Conservation (phyloP, 2,329 filamentous ascomycete species). For the Monosporascus sp. region DNA sequence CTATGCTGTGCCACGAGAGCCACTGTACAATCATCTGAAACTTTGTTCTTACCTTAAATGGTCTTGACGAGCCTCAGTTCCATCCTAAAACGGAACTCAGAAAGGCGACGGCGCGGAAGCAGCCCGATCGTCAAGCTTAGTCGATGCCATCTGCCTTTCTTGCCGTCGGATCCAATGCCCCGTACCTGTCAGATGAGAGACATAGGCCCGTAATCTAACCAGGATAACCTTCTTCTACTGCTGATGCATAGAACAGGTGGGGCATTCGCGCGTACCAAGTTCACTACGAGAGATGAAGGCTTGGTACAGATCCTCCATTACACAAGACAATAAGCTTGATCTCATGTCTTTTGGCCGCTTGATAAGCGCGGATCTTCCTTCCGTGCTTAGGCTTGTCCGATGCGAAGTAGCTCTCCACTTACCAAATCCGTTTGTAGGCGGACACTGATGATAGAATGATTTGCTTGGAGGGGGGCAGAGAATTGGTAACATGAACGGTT, state of each 20-base stretch:
- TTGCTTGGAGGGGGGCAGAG: slow-evolving; percentile 17
- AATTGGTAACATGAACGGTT: slow-evolving; percentile 26
- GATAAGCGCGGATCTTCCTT: slow-evolving; percentile 6
- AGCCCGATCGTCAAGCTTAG: slow-evolving; percentile 13
- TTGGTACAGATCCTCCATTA: slow-evolving; percentile 9
- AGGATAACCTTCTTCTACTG: slow-evolving; percentile 21
- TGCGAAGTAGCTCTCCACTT: slow-evolving; percentile 20
- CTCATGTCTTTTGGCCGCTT: slow-evolving; percentile 9
- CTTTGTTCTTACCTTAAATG: slow-evolving; percentile 16
- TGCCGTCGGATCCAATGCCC: slow-evolving; percentile 14
- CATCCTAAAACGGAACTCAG: slow-evolving; percentile 11
- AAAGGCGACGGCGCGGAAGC: slow-evolving; percentile 15
- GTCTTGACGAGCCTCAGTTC: slow-evolving; percentile 15
- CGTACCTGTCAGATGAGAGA: slow-evolving; percentile 2
- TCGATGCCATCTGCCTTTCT: slow-evolving; percentile 21
- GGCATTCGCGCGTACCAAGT: slow-evolving; percentile 15
- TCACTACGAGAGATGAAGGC: slow-evolving; percentile 6
- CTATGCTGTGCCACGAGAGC: slow-evolving; percentile 27
- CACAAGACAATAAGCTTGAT: slow-evolving; percentile 15
- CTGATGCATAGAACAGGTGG: slow-evolving; percentile 27
- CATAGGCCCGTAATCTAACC: slow-evolving; percentile 4
- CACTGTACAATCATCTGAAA: slow-evolving; percentile 28
- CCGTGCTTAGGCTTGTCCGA: slow-evolving; percentile 14
- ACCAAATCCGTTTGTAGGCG: slow-evolving; percentile 26
- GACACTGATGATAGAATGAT: slow-evolving; percentile 20